These are phyloP conservation scores for Citrus maxima DNA, from an alignment of 345 rosid species.

Conservation along the genomic window DNA sequence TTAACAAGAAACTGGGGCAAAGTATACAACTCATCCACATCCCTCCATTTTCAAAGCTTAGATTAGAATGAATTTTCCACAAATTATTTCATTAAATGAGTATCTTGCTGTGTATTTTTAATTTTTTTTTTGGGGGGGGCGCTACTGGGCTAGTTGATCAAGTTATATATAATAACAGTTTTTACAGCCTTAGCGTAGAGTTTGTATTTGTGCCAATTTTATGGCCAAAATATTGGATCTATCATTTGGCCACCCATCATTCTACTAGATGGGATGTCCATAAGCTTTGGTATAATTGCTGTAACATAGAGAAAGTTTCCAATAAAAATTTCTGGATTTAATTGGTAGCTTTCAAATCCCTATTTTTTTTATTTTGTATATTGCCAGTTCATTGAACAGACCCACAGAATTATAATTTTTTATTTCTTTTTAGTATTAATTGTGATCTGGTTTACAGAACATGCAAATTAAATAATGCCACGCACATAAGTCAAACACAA, in stretches of 20 bases:
- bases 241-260: conserved; percentile 5
- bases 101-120: neutral
- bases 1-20: neutral
- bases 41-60: neutral
- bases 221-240: neutral
- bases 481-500: neutral
- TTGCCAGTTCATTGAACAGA: no score
- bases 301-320: neutral
- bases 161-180: neutral
- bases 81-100: neutral
- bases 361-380: no score
- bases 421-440: no score
- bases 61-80: neutral
- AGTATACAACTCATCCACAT: neutral
- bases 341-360: no score
- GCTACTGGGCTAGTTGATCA: neutral
- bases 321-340: no score
- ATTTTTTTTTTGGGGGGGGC: neutral
- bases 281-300: conserved; percentile 17
- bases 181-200: neutral
- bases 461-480: neutral
- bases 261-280: conserved; percentile 9
- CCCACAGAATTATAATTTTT: no score
- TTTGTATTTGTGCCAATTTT: neutral
- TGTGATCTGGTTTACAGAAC: no score